Evolutionary conservation across 176 grass and related monocot species (phyloP), one percentile per base, ranked within the genome.

Genomic region (bread wheat (Triticum aestivum)): DNA sequence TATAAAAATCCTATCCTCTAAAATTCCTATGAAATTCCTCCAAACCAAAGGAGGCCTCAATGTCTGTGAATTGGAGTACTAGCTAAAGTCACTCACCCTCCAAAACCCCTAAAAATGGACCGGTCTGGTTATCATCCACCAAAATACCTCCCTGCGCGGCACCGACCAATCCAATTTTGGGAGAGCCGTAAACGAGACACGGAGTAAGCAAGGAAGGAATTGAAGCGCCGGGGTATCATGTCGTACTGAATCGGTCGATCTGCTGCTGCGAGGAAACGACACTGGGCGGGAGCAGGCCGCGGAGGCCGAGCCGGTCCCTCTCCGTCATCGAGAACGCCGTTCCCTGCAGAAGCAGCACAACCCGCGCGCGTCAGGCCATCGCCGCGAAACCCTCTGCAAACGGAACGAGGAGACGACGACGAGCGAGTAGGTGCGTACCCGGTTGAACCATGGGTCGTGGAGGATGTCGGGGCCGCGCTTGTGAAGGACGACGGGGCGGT

Each of bases 361-460:
- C 75, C 47, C 23, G 64, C 54, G 20, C 30, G 70, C 32, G 58
- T 75, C 32, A 82, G 54, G 17, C 82, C 82, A 61, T 24, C n/a
- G n/a, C 34, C 11, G 65, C 63, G 17, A 69, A 30, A 66, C 5
- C 27, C 2, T 8, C 33, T 9, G 13, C 20, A 20, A 2, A 11
- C 42, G 66, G 81, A 32, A 64, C 71, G 12, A 49, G 45, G 45
- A 62, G 73, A n/a, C 41, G 51, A 32, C 37, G 39, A 38, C 10
- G 44, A 15, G 77, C 32, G 35, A 18, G 47, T n/a, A n/a, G 45
- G 14, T 2, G 13, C 61, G 73, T 80, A 98, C 94, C 87, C 94
- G 93, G 73, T 96, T 98, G 89, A 92, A 98, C 97, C 88, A 96
- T 58, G 94, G 94, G 84, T 98, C 97, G 76, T 98, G 97, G 78